Percentiles rank a stretch among this genome's conserved stretches.
Evolutionary conservation across 257 asterid genomes (phyloP).

Genomic region (Solanum lycopersicoides): DNA sequence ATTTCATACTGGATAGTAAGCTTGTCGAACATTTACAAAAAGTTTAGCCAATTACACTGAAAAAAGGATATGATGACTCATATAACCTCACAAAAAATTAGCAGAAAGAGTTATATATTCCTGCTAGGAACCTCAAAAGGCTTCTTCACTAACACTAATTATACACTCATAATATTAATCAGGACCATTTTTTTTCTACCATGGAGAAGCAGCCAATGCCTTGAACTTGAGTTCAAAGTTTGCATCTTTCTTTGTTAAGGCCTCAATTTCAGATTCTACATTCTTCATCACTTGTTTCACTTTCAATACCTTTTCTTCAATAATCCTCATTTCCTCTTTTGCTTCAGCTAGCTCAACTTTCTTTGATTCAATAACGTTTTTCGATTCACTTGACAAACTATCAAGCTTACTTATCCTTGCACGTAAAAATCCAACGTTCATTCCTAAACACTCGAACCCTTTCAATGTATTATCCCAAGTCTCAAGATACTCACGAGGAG

Average conservation of each 20-base stretch:
- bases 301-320: constrained; percentile 12
- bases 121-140: no score
- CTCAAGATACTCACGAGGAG: constrained; percentile 15
- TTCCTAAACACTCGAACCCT: constrained; percentile 54
- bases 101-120: not conserved
- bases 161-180: not conserved
- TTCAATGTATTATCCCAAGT: constrained; percentile 48
- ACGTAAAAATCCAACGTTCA: constrained; percentile 48
- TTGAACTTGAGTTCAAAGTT: constrained; percentile 10
- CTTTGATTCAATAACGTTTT: constrained; percentile 12
- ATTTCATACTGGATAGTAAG: not conserved
- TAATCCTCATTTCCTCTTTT: constrained; percentile 17
- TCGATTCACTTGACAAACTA: constrained; percentile 16
- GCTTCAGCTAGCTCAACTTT: constrained; percentile 14
- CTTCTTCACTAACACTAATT: not conserved
- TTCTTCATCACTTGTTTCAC: constrained; percentile 7
- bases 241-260: constrained; percentile 16
- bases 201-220: constrained; percentile 33
- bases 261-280: constrained; percentile 25
- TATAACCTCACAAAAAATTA: not conserved
- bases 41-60: not conserved
- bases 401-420: constrained; percentile 21
- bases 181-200: constrained; percentile 16
- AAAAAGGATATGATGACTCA: no score
- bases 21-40: not conserved